Evolutionary conservation across 148 eudicot species (phyloP).

Genomic region (Pharnaceum exiguum): DNA sequence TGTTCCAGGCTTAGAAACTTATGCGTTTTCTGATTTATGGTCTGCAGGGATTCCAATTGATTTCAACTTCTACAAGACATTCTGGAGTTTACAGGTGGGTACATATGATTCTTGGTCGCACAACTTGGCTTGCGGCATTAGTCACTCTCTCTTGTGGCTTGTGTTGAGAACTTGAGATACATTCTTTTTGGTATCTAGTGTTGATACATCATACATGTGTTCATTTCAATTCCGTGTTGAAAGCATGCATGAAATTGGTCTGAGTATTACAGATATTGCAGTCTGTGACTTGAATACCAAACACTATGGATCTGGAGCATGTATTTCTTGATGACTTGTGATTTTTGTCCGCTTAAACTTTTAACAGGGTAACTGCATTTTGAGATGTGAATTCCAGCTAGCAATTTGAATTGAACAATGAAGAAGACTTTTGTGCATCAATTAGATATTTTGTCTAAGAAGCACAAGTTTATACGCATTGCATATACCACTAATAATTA

Average conservation of each 20-base stretch:
- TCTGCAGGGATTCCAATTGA: slow-evolving; percentile 81
- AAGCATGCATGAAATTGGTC: background rate
- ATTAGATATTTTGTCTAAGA: too few species aligned
- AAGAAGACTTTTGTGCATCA: background rate
- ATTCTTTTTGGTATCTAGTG: too few species aligned
- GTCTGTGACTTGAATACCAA: too few species aligned
- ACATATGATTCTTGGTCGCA: background rate
- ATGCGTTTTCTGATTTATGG: slow-evolving; percentile 3
- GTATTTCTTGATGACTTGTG: background rate
- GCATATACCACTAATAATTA: too few species aligned
- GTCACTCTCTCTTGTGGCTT: too few species aligned
- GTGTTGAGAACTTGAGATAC: too few species aligned
- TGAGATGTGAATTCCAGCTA: too few species aligned
- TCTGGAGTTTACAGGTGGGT: slow-evolving; percentile 97
- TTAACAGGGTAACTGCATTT: background rate
- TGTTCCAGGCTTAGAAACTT: slow-evolving; percentile 1
- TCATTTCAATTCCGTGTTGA: too few species aligned
- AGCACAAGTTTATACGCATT: too few species aligned
- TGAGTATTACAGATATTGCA: too few species aligned
- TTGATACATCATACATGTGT: background rate
- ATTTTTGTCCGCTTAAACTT: background rate
- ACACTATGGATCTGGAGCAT: background rate
- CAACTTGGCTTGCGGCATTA: slow-evolving; percentile 5
- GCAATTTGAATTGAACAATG: background rate
- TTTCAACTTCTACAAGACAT: slow-evolving; percentile 97